A percentile compares a stretch with the other conserved stretches of the same genome.
Conservation (phyloP, 441 rosid genomes). For the Euphorbia neoarborescens region DNA sequence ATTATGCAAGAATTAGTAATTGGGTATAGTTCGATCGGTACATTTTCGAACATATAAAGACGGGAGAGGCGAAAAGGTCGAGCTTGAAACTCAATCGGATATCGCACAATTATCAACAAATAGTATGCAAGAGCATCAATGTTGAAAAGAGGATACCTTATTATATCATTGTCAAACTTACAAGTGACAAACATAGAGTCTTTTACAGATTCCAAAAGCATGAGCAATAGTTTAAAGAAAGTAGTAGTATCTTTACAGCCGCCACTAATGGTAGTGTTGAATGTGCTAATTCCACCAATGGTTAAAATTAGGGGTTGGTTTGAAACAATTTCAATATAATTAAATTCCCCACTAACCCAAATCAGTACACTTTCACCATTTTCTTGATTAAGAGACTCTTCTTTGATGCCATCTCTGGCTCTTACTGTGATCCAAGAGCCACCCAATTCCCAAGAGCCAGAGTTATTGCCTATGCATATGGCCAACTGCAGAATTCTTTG, state of each 20-base stretch:
- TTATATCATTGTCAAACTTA: constrained; percentile 5
- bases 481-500: constrained; percentile 44
- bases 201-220: constrained; percentile 7
- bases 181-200: background rate
- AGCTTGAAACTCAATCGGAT: background rate
- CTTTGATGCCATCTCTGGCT: constrained; percentile 19
- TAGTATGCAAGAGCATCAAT: background rate
- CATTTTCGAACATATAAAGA: no score
- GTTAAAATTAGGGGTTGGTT: background rate
- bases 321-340: background rate
- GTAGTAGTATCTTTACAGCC: background rate
- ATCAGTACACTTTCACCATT: background rate
- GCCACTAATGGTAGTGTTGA: constrained; percentile 4
- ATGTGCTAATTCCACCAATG: constrained; percentile 4
- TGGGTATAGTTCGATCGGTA: no score
- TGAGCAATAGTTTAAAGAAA: background rate
- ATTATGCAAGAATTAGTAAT: no score
- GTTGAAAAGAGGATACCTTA: background rate
- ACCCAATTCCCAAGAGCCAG: constrained; percentile 36
- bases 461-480: constrained; percentile 3
- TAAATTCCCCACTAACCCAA: constrained; percentile 13
- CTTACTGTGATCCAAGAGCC: constrained; percentile 60
- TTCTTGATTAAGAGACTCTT: background rate
- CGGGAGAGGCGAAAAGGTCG: no score
- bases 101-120: background rate